Conservation (phyloP, 345 rosid genomes). For the Acer campestre region DNA sequence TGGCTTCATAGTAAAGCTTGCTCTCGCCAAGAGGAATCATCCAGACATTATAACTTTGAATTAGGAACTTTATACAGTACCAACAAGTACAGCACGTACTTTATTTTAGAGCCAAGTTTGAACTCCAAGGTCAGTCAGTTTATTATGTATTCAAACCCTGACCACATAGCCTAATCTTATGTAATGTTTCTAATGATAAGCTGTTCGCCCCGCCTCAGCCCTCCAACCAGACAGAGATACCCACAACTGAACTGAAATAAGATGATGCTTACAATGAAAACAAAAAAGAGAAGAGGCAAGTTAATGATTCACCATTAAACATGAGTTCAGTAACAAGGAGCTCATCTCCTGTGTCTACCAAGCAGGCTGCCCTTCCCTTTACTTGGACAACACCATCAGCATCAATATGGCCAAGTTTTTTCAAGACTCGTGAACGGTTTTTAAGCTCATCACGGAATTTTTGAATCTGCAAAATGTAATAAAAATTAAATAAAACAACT, state of each 20-base stretch:
- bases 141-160: neutral
- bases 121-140: neutral
- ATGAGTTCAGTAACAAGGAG: constrained; percentile 96
- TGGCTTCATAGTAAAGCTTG: neutral
- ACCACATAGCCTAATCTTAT: neutral
- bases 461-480: constrained; percentile 70
- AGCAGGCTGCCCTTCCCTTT: constrained; percentile 98
- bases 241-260: constrained; percentile 17
- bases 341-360: constrained; percentile 99
- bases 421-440: constrained; percentile 90
- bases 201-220: neutral
- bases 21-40: neutral
- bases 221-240: constrained; percentile 1
- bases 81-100: neutral
- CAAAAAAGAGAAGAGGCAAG: constrained; percentile 10
- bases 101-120: neutral
- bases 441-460: constrained; percentile 91
- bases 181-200: neutral
- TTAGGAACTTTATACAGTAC: neutral
- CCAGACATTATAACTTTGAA: neutral
- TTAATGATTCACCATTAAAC: constrained; percentile 73
- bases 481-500: neutral
- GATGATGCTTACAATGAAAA: constrained; percentile 14
- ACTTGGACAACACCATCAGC: constrained; percentile 87
- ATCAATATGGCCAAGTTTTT: constrained; percentile 93